Evolutionary conservation across 1,284 basidiomycete species (phyloP), one percentile per base, ranked within the genome.

Genomic region (Ceratobasidium papillatum): DNA sequence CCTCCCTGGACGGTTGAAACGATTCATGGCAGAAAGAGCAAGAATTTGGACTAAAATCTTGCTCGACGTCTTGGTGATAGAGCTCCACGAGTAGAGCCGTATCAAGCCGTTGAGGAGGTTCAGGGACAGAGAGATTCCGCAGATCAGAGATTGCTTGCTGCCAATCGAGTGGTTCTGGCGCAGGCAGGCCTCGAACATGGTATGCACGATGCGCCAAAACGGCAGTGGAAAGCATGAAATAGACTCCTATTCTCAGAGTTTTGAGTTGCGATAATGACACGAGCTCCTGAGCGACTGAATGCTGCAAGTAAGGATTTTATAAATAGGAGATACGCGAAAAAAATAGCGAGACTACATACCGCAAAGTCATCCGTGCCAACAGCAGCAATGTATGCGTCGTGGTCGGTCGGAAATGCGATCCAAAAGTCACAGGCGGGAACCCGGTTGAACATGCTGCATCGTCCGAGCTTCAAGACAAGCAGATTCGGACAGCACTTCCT

Each of bases 401-500:
- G 71, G 25, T 73, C 71, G n/a, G 56, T 45, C 3, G 71, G 71
- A n/a, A 52, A 73, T 7, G 32, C 71, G 1, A 8, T 9, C 71
- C 59, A 73, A 25, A 62, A 73, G 3, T 63, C 47, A 38, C 71
- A 73, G 9, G 71, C 49, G 0, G 59, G 71, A 36, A 17, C 9
- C 32, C 47, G 27, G 27, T 73, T 73, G 49, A 73, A 73, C 71
- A 73, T 73, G 2, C 59, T 63, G 61, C 71, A 73, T 3, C 71
- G 47, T 2, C 59, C 58, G 12, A 73, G 59, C 12, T 49, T 45
- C 38, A 73, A 32, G 1, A 63, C 59, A n/a, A 63, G 22, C 38
- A 73, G 17, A 32, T 43, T 30, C 4, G 71, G 71, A 22, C 71
- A 73, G 36, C 30, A 30, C 1, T 25, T 34, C 19, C 59, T 45